A percentile compares a stretch with the other conserved stretches of the same genome.
These are phyloP conservation scores for Musa beccarii DNA, from an alignment of 176 grass and related monocot genomes.

Conservation along the genomic window DNA sequence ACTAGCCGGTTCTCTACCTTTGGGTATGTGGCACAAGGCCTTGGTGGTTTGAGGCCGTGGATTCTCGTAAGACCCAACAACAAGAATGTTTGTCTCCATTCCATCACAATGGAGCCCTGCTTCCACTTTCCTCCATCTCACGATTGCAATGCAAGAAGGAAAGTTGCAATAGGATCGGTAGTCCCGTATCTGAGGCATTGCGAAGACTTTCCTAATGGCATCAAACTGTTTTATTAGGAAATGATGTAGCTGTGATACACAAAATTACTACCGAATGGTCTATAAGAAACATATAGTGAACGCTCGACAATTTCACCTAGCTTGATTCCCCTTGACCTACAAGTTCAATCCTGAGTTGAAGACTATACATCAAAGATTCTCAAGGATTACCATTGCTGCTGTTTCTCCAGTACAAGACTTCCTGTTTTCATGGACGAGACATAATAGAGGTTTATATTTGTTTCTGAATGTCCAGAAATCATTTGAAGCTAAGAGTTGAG, in stretches of 20 bases:
- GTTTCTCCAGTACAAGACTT: too few relatives aligned
- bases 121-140: slow-evolving; percentile 21
- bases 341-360: too few relatives aligned
- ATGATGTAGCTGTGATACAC: background rate
- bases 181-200: slow-evolving; percentile 34
- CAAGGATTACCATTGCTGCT: too few relatives aligned
- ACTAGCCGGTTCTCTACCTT: slow-evolving; percentile 32
- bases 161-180: slow-evolving; percentile 12
- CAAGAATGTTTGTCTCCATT: slow-evolving; percentile 16
- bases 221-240: slow-evolving; percentile 36
- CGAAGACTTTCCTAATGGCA: slow-evolving; percentile 24
- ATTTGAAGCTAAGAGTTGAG: too few relatives aligned
- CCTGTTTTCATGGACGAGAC: too few relatives aligned
- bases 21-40: slow-evolving; percentile 32
- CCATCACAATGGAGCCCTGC: slow-evolving; percentile 48
- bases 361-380: too few relatives aligned
- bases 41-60: slow-evolving; percentile 40
- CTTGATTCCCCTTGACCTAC: background rate
- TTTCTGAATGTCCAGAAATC: too few relatives aligned
- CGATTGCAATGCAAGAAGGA: slow-evolving; percentile 18
- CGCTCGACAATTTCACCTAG: background rate
- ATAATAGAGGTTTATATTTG: too few relatives aligned
- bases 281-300: background rate
- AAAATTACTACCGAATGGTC: background rate
- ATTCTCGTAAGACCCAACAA: slow-evolving; percentile 12